Evolutionary conservation across 2,329 filamentous ascomycete species (phyloP), one percentile per base, ranked within the genome.

Genomic region (Penicillium vulpinum): DNA sequence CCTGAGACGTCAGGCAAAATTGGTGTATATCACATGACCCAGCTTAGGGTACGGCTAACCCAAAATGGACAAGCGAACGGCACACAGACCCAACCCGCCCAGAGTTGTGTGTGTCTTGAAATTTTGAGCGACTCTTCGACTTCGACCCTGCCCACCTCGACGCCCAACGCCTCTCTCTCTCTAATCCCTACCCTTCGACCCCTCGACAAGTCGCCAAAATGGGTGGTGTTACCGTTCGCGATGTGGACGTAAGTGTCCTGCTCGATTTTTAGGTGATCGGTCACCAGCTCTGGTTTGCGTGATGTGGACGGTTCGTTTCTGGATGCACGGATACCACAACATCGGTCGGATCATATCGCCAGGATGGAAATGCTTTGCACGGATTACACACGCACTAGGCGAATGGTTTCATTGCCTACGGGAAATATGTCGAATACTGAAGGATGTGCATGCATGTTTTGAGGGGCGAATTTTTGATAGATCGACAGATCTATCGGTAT

Each of bases 171-270:
- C 67, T 67, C 62, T 63, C 63, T 62, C 59, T 58, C 61, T 66
- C 61, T 62, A 61, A 60, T 63, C 62, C 67, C 66, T 70, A 56
- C 54, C 54, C 64, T 66, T 67, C 65, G 65, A 66, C 66, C 68
- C 66, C 66, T 67, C 64, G 59, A 67, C 60, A 70, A 72, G 69
- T 73, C 79, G 81, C 80, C 79, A 86, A 78, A 75, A 87, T 87
- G 85, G 81, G 82, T 78, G 85, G 85, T 78, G 84, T 87, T 76
- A 82, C 80, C 73, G 85, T 87, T 79, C 83, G 84, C 77, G 85
- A 87, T 81, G 85, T 87, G 76, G 83, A 85, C 75, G 82, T 83
- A 80, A 74, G 79, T 78, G 58, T 69, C 64, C 58, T 63, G 53
- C 47, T 59, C 59, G 62, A 63, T 51, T 63, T 57, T 45, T 49